Base-by-base conservation (phyloP, 2,329 filamentous ascomycete genomes). In the Arthroderma uncinatum region DNA sequence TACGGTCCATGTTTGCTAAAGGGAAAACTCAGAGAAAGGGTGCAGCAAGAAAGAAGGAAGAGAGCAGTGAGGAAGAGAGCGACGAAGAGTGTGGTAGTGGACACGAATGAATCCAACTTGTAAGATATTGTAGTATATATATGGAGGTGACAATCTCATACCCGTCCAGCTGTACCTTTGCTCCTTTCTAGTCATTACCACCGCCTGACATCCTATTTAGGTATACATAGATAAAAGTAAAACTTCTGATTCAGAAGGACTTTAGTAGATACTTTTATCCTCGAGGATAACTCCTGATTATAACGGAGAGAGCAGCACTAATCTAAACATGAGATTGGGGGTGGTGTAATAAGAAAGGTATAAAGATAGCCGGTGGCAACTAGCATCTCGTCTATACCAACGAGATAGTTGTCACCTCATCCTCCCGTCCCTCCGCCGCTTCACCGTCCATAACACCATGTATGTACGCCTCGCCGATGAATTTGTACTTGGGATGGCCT, bases 21-120 rank as follows among this genome's bases (percentile, higher is more conserved):
- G 71, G 65, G 56, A 72, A 70, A 58, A 66, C 64, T 8, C 67
- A 71, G 62, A 70, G 69, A 57, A 72, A 59, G 40, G 58, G 62
- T 16, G 55, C 53, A 53, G 57, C 28, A 37, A 53, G 37, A 9
- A 53, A 53, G 37, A 48, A 40, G 37, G 53, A 62, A 39, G 61
- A 61, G 6, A 53, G 16, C 23, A 53, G 48, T 56, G 58, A 39
- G 23, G 57, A 62, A 52, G 21, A 25, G 9, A 54, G 23, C 28
- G 56, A 57, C 30, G 55, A 39, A 12, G 28, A 47, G 16, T 36
- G 54, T 19, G 54, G 30, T 16, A 36, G 50, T 21, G 19, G 36
- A 23, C 50, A 53, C n/a, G 50, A 53, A n/a, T 53, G 28, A 50
- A 37, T n/a, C 34, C 4, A 37, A 9, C 12, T 37, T 37, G 4